Conservation (phyloP, 768 basidiomycete genomes). For the Peribolospora baueri region DNA sequence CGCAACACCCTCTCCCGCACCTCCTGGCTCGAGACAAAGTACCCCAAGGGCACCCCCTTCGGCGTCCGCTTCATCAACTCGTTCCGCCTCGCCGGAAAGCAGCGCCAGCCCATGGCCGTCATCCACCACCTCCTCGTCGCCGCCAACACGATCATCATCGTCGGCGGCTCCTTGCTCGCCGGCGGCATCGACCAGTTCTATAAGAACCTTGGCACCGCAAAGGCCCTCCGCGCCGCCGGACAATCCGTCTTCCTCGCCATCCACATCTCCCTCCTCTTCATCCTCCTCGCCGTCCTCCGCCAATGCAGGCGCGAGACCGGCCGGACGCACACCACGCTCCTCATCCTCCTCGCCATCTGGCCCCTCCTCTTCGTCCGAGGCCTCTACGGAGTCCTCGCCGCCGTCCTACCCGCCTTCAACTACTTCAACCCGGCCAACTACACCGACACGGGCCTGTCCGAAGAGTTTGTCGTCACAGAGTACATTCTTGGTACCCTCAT, state of each 20-base stretch:
- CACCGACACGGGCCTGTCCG: constrained; percentile 1
- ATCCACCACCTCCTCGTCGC: constrained; percentile 8
- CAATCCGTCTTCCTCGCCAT: constrained; percentile 6
- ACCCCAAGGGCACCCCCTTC: constrained; percentile 4
- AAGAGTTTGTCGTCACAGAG: constrained; percentile 6
- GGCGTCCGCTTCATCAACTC: background rate
- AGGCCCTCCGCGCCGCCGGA: constrained; percentile 6
- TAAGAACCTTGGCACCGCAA: background rate
- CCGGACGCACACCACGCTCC: constrained; percentile 2
- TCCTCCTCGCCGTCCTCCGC: constrained; percentile 7
- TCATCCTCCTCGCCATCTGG: constrained; percentile 9
- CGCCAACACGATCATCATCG: constrained; percentile 1
- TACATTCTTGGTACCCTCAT: constrained; percentile 7
- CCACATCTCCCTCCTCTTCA: background rate
- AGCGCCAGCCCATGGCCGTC: constrained; percentile 5
- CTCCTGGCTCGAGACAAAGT: constrained; percentile 8
- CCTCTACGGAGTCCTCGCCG: constrained; percentile 8
- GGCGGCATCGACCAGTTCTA: constrained; percentile 3
- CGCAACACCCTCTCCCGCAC: constrained; percentile 4
- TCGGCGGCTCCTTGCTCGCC: background rate
- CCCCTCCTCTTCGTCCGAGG: constrained; percentile 10
- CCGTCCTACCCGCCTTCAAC: constrained; percentile 3
- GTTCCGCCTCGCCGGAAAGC: constrained; percentile 2
- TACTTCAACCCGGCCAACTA: constrained; percentile 2
- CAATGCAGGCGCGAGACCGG: constrained; percentile 1